Percentiles rank a stretch among this genome's conserved stretches.
phyloP scores from a whole-genome alignment of 2,329 filamentous ascomycete genomes.

The Stenocarpella maydis region DNA sequence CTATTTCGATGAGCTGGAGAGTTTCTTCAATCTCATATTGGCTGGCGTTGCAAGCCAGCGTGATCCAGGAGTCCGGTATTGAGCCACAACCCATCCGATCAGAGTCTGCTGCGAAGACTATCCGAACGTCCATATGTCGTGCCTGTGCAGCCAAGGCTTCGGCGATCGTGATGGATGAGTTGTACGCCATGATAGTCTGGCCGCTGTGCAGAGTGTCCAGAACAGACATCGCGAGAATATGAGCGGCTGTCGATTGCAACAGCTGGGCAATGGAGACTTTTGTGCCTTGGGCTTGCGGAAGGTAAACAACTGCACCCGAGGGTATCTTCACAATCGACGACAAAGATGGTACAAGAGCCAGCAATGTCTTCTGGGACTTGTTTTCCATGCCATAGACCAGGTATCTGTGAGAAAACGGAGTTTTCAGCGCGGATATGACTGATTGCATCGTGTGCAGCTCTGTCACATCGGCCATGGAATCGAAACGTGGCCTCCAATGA shows the following conservation, averaged over 20 bases:
- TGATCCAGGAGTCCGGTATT: not conserved
- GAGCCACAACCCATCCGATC: not conserved
- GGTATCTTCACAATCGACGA: not conserved
- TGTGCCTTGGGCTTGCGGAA: not conserved
- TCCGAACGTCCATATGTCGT: not conserved
- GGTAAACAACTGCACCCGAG: not conserved
- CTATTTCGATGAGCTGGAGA: not conserved
- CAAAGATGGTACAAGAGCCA: not conserved
- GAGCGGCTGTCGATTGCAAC: not conserved
- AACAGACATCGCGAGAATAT: constrained; percentile 8
- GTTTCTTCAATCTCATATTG: not conserved
- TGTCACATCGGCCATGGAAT: not conserved
- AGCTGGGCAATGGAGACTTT: not conserved
- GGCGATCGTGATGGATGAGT: not conserved
- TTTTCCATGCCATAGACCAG: not conserved
- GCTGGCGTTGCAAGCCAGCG: not conserved
- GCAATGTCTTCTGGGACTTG: not conserved
- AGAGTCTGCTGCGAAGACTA: not conserved
- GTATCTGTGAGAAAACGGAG: not conserved
- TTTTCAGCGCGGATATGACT: not conserved
- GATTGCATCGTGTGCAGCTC: not conserved
- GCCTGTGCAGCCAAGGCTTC: not conserved
- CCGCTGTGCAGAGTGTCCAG: constrained; percentile 9
- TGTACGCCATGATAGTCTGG: constrained; percentile 31
- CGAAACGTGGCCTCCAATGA: not conserved